phyloP scores from a whole-genome alignment of 1,284 basidiomycete species.

The Tetrapyrgos nigripes region DNA sequence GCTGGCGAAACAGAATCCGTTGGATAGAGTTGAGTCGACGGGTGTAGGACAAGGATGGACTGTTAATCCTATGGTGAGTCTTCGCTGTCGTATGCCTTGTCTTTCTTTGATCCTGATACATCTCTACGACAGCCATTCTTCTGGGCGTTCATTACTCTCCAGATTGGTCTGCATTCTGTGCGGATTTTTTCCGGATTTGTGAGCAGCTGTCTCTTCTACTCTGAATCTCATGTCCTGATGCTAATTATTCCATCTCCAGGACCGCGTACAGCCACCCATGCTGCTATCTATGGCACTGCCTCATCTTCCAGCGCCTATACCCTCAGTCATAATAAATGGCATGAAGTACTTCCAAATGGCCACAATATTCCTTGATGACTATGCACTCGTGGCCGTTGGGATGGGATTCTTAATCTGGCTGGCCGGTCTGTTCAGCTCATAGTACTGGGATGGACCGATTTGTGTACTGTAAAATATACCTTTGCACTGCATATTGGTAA shows the following conservation, averaged over 20 bases:
- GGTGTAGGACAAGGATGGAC: slow-evolving; percentile 38
- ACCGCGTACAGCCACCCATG: slow-evolving; percentile 61
- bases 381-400: slow-evolving; percentile 69
- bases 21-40: slow-evolving; percentile 21
- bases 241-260: slow-evolving; percentile 42
- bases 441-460: too few relatives aligned
- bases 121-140: slow-evolving; percentile 68
- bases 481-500: too few relatives aligned
- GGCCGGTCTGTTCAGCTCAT: slow-evolving; percentile 51
- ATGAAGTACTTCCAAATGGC: slow-evolving; percentile 73
- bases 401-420: slow-evolving; percentile 66
- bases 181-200: slow-evolving; percentile 74
- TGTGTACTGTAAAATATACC: too few relatives aligned
- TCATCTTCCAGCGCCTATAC: slow-evolving; percentile 68
- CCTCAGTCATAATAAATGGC: slow-evolving; percentile 61
- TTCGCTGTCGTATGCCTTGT: background rate
- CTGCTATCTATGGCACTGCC: slow-evolving; percentile 66
- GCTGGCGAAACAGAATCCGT: slow-evolving; percentile 40
- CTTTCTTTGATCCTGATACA: slow-evolving; percentile 11
- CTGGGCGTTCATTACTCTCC: slow-evolving; percentile 76
- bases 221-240: background rate
- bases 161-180: slow-evolving; percentile 71
- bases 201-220: slow-evolving; percentile 38
- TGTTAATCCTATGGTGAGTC: slow-evolving; percentile 62
- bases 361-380: slow-evolving; percentile 68